A percentile compares a stretch with the other conserved stretches of the same genome.
Conservation (phyloP, 164 flowering plant genomes). For the Tetracentron sinense region DNA sequence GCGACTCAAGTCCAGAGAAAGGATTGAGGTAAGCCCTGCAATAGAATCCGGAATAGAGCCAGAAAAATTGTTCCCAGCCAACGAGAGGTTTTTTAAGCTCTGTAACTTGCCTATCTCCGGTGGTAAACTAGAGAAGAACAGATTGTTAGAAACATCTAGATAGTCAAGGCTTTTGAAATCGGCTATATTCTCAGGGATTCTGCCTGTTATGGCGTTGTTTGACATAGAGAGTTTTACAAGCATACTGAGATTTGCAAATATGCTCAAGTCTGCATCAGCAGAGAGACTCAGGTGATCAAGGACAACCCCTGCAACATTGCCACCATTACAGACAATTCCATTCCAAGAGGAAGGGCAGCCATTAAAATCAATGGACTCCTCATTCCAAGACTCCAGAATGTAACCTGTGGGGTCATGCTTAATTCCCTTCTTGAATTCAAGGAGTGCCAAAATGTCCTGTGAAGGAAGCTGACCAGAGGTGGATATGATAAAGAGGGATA, state of each 20-base stretch:
- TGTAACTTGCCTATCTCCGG: conserved; percentile 55
- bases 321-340: conserved; percentile 87
- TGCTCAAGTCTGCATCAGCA: conserved; percentile 72
- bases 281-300: conserved; percentile 67
- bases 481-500: conserved; percentile 7
- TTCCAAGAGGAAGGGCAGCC: conserved; percentile 98
- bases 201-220: conserved; percentile 74
- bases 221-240: conserved; percentile 85
- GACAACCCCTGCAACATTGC: conserved; percentile 75
- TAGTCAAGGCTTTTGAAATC: conserved; percentile 56
- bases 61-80: conserved; percentile 88
- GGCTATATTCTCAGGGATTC: conserved; percentile 50
- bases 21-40: conserved; percentile 54
- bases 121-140: conserved; percentile 63
- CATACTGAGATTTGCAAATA: conserved; percentile 76
- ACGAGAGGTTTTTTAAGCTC: conserved; percentile 60
- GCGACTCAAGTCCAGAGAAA: conserved; percentile 70
- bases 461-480: conserved; percentile 77
- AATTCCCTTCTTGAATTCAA: conserved; percentile 88
- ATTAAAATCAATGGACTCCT: conserved; percentile 85
- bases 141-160: conserved; percentile 72
- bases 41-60: conserved; percentile 68
- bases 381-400: conserved; percentile 86
- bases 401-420: conserved; percentile 86
- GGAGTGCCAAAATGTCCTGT: conserved; percentile 74